A percentile compares a stretch with the other conserved stretches of the same genome.
Conservation (phyloP, 1,284 basidiomycete species). For the Volvariella surrecta region DNA sequence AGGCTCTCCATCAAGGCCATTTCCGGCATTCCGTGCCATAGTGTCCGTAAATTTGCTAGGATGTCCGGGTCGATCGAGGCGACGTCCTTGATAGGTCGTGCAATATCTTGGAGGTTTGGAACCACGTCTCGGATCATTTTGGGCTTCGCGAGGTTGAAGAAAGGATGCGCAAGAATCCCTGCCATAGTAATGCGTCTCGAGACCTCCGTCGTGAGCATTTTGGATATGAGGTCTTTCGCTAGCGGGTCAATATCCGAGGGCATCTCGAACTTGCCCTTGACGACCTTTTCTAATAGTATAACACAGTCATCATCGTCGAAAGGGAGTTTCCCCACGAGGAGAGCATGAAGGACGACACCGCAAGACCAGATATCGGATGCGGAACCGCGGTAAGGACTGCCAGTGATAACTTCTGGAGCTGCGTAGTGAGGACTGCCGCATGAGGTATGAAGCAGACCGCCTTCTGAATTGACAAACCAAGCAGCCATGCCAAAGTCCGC, state of each 20-base stretch:
- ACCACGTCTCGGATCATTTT: conserved; percentile 41
- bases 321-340: conserved; percentile 86
- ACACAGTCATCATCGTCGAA: conserved; percentile 88
- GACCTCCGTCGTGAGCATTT: conserved; percentile 87
- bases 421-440: conserved; percentile 98
- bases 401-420: conserved; percentile 89
- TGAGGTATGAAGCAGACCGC: conserved; percentile 75
- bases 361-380: conserved; percentile 97
- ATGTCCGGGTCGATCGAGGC: conserved; percentile 84
- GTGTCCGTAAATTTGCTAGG: conserved; percentile 81
- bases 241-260: conserved; percentile 69
- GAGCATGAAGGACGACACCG: conserved; percentile 91
- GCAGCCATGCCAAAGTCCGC: conserved; percentile 99
- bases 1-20: conserved; percentile 66
- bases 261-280: conserved; percentile 77
- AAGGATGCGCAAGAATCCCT: conserved; percentile 84
- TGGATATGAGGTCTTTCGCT: conserved; percentile 77
- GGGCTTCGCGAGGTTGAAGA: conserved; percentile 67
- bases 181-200: conserved; percentile 81
- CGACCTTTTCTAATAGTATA: conserved; percentile 78
- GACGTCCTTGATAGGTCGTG: conserved; percentile 50
- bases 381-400: conserved; percentile 82
- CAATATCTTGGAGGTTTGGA: conserved; percentile 63
- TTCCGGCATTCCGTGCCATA: conserved; percentile 80
- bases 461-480: conserved; percentile 58